Evolutionary conservation across 805 yeast genomes (phyloP), one percentile per base, ranked within the genome.

Genomic region (Yarrowia yakushimensis): DNA sequence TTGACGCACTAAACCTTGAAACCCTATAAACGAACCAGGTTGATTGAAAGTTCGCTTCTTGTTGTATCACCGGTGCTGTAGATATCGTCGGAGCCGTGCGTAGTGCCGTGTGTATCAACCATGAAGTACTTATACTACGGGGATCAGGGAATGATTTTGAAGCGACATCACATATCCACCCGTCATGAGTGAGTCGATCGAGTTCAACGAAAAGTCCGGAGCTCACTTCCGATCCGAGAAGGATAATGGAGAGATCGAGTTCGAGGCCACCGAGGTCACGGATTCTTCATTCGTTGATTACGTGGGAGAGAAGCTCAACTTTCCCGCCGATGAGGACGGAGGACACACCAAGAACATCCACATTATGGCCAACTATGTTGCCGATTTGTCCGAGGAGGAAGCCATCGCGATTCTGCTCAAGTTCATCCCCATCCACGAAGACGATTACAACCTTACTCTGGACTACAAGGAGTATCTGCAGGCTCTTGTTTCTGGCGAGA

Each of bases 31-130:
- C 11, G 34, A 31, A 13, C 34, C 34, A 2, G 5, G 34, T 13
- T 15, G 34, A 5, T 13, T 31, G 34, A 4, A 13, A 13, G 34
- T 30, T 13, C 13, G 34, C 6, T 10, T 9, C 11, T 36, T 37
- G 15, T 17, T 3, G 25, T 37, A n/a, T 20, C 25, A 37, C 27
- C 45, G n/a, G 31, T 25, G 13, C 11, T 4, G 37, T 8, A 2
- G 15, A 23, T 42, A 42, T 42, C 48, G 31, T 42, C 31, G 15
- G 48, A 42, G 48, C 48, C 48, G 48, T 42, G 31, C 48, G 31
- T 25, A 8, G 48, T 22, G 48, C 48, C 48, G 31, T 25, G 13
- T 42, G n/a, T 15, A 13, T 42, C 25, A 25, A 42, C n/a, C n/a
- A n/a, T n/a, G 15, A 3, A 12, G 4, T 9, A 15, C 12, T 2